A percentile compares a stretch with the other conserved stretches of the same genome.
Evolutionary conservation across 2,329 filamentous ascomycete genomes (phyloP).

Genomic region (Colletotrichum gigasporum): DNA sequence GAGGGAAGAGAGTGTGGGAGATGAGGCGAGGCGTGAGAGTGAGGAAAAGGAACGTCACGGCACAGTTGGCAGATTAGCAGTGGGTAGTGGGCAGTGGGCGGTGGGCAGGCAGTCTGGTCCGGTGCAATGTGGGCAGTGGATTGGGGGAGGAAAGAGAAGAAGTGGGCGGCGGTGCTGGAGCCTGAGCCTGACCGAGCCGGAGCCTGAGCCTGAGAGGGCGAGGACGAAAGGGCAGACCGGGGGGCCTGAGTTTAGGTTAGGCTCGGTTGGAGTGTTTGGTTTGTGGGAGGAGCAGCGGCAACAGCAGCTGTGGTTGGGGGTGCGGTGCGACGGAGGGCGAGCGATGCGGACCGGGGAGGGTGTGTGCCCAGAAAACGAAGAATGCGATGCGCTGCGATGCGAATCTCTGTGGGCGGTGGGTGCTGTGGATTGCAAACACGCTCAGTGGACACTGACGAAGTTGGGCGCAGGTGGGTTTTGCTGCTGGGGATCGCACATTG

Average conservation of each 20-base stretch:
- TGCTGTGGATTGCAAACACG: neutral
- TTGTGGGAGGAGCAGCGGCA: neutral
- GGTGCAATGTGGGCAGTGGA: neutral
- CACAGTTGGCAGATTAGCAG: neutral
- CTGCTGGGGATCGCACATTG: neutral
- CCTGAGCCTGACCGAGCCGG: neutral
- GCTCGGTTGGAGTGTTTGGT: slow-evolving; percentile 10
- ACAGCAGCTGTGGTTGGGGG: too few relatives aligned
- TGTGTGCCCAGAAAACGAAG: slow-evolving; percentile 39
- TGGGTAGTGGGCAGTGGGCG: neutral
- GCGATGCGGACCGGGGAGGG: slow-evolving; percentile 32
- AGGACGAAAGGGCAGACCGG: neutral
- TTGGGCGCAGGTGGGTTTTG: neutral
- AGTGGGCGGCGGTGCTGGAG: slow-evolving; percentile 10
- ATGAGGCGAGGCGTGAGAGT: slow-evolving; percentile 7
- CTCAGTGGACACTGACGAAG: neutral
- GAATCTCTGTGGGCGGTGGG: neutral
- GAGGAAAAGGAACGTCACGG: slow-evolving; percentile 22
- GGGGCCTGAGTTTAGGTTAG: slow-evolving; percentile 20
- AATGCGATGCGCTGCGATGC: slow-evolving; percentile 6
- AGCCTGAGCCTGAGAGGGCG: neutral
- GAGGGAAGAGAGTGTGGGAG: slow-evolving; percentile 1
- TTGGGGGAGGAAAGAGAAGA: slow-evolving; percentile 22
- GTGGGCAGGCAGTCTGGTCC: neutral
- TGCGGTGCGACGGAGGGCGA: neutral